These are phyloP conservation scores for Candida tallmaniae DNA, from an alignment of 805 yeast species.

Conservation along the genomic window DNA sequence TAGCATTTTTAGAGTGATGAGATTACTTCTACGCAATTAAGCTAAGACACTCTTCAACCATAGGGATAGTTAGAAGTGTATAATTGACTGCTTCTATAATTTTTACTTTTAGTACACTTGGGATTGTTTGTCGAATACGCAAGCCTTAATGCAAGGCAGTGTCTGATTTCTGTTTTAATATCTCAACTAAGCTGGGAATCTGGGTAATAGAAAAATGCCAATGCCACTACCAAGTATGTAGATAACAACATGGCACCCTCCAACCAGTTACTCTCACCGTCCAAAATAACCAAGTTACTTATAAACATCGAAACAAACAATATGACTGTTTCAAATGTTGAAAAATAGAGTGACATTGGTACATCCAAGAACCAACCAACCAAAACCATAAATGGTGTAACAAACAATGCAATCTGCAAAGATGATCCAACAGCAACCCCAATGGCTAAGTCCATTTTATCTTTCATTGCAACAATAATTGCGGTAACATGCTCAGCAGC, in stretches of 20 bases:
- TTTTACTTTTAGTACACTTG: too few species aligned
- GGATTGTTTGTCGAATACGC: too few species aligned
- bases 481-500: constrained; percentile 99
- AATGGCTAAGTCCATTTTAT: constrained; percentile 95
- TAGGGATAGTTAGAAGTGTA: too few species aligned
- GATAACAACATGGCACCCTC: constrained; percentile 92
- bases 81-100: too few species aligned
- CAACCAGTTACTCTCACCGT: constrained; percentile 95
- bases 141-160: too few species aligned
- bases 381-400: constrained; percentile 91
- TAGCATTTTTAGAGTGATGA: too few species aligned
- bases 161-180: too few species aligned
- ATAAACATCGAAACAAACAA: constrained; percentile 86
- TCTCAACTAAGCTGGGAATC: constrained; percentile 27
- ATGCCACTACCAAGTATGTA: constrained; percentile 80
- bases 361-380: constrained; percentile 89
- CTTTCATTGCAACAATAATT: constrained; percentile 87
- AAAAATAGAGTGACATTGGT: constrained; percentile 90
- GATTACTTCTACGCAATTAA: too few species aligned
- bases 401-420: constrained; percentile 89
- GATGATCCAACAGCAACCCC: constrained; percentile 97
- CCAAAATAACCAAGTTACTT: constrained; percentile 80
- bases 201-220: constrained; percentile 89
- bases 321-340: constrained; percentile 90
- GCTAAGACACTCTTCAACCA: too few species aligned